A percentile compares a stretch with the other conserved stretches of the same genome.
Evolutionary conservation across 345 rosid genomes (phyloP).

Genomic region (rapeseed (Brassica napus)): DNA sequence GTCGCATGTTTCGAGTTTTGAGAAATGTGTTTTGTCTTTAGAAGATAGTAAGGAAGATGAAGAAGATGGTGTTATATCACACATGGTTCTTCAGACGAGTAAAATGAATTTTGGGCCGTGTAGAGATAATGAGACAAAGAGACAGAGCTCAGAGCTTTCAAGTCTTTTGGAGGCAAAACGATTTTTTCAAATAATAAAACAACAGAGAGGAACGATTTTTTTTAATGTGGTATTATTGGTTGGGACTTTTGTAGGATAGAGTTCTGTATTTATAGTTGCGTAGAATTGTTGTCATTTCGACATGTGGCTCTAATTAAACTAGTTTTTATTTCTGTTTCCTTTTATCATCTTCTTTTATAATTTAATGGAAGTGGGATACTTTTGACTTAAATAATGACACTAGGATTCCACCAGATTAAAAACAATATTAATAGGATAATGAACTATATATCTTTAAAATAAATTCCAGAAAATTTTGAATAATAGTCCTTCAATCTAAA

Average conservation of each 20-base stretch:
- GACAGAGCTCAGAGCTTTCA: background rate
- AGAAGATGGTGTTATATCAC: conserved; percentile 63
- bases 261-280: conserved; percentile 19
- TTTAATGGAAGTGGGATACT: background rate
- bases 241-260: conserved; percentile 26
- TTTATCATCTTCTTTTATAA: background rate
- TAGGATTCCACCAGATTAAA: background rate
- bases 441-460: background rate
- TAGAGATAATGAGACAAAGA: conserved; percentile 3
- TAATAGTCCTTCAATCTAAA: background rate
- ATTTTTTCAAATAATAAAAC: conserved; percentile 5
- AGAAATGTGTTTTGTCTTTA: conserved; percentile 43
- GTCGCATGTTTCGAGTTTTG: conserved; percentile 42
- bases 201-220: conserved; percentile 4
- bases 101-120: background rate
- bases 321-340: background rate
- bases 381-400: conserved; percentile 21
- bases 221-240: conserved; percentile 23
- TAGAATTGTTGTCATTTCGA: background rate
- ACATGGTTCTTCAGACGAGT: conserved; percentile 46
- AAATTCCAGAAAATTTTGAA: background rate
- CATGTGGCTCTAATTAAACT: background rate
- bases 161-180: conserved; percentile 30
- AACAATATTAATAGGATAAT: background rate
- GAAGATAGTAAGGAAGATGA: conserved; percentile 45